Evolutionary conservation across 2,329 filamentous ascomycete genomes (phyloP), one percentile per base, ranked within the genome.

Genomic region (Colletotrichum sp.): DNA sequence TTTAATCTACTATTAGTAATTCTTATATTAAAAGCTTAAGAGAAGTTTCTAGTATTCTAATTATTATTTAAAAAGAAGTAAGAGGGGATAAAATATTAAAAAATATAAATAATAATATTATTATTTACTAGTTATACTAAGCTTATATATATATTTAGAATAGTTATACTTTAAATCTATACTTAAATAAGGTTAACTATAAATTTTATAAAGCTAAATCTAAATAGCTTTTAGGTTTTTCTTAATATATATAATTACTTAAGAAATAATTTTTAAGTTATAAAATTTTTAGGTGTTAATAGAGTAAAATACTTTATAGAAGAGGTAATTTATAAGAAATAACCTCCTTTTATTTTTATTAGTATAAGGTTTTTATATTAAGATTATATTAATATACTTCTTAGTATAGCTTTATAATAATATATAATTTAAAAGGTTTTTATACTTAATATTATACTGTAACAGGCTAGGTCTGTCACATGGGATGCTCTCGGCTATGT

Each of bases 161-260:
- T 52, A 52, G n/a, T n/a, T n/a, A n/a, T n/a, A n/a, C n/a, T n/a
- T n/a, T n/a, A n/a, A n/a, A n/a, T n/a, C n/a, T n/a, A n/a, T n/a
- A n/a, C n/a, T n/a, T n/a, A n/a, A n/a, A n/a, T n/a, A n/a, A n/a
- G n/a, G n/a, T n/a, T n/a, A n/a, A n/a, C n/a, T n/a, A n/a, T n/a
- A n/a, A n/a, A n/a, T n/a, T n/a, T n/a, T n/a, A n/a, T n/a, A n/a
- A n/a, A n/a, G n/a, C n/a, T n/a, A n/a, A n/a, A n/a, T n/a, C 18
- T 52, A n/a, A 8, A 52, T 7, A 5, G 18, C 43, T 14, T 14
- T 6, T 52, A 52, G 21, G 6, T 18, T 9, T 21, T 52, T 52
- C 3, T 12, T 52, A 24, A 52, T 43, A 21, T 52, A 67, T 85
- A 81, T 18, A 18, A 52, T n/a, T 52, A n/a, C 12, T 52, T 52